A percentile compares a stretch with the other conserved stretches of the same genome.
Conservation (phyloP, 139 green algal species). For the Yamagishiella unicocca region DNA sequence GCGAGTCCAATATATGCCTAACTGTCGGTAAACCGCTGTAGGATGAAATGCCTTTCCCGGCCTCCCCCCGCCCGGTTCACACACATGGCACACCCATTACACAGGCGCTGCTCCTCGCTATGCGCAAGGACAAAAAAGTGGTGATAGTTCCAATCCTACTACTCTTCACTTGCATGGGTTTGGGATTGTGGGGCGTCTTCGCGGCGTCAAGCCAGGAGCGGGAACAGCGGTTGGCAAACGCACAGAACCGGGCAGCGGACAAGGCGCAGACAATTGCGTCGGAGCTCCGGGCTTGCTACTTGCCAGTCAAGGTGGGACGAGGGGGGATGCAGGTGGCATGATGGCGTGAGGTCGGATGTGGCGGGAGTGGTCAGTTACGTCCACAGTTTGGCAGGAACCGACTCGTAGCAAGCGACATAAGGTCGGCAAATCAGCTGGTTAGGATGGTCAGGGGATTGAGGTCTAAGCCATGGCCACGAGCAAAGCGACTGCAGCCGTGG, state of each 20-base stretch:
- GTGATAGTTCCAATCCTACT: slow-evolving; percentile 6
- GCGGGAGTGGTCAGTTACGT: too few relatives aligned
- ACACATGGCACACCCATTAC: neutral
- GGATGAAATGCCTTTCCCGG: neutral
- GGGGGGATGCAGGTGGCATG: too few relatives aligned
- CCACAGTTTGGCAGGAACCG: too few relatives aligned
- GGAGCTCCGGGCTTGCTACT: slow-evolving; percentile 23
- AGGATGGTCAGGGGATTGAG: too few relatives aligned
- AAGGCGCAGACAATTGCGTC: slow-evolving; percentile 36
- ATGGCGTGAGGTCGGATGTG: too few relatives aligned
- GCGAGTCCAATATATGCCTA: too few relatives aligned
- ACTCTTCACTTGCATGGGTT: neutral
- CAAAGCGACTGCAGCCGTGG: too few relatives aligned
- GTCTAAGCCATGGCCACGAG: too few relatives aligned
- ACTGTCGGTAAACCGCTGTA: neutral
- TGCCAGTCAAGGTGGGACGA: slow-evolving; percentile 29
- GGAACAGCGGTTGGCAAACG: neutral
- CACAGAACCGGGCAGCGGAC: slow-evolving; percentile 20
- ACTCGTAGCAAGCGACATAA: too few relatives aligned
- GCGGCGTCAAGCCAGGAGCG: slow-evolving; percentile 4
- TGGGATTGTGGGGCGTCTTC: slow-evolving; percentile 35
- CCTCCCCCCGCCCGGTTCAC: too few relatives aligned
- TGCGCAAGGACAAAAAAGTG: slow-evolving; percentile 20
- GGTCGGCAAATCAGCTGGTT: too few relatives aligned
- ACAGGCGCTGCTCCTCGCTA: slow-evolving; percentile 20